Percentiles rank a stretch among this genome's conserved stretches.
phyloP scores from a whole-genome alignment of 129 eudicot species.

The Heracleum sosnowskyi region DNA sequence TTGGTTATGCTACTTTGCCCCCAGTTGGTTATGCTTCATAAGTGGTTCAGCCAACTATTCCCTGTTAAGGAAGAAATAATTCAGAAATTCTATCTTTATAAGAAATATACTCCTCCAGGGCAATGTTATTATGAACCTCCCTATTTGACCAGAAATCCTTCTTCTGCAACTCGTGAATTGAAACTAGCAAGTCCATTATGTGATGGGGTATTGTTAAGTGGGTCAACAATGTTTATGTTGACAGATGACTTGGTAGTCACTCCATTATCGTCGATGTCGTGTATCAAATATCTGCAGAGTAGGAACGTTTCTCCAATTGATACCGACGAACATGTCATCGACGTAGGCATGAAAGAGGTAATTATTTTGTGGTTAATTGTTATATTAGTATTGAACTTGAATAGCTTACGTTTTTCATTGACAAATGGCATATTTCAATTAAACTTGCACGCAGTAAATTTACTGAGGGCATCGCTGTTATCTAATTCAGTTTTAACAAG shows the following conservation, averaged over 20 bases:
- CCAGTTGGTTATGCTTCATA: constrained; percentile 16
- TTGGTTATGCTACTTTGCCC: constrained; percentile 24
- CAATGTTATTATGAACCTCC: rapidly evolving
- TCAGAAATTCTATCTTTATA: background rate
- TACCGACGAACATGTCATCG: constrained; percentile 26
- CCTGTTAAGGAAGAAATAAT: constrained; percentile 3
- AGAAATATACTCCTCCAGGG: background rate
- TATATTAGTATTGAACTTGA: background rate
- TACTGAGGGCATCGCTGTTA: background rate
- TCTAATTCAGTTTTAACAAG: background rate
- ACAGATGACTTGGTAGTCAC: constrained; percentile 30
- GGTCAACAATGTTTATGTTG: constrained; percentile 16
- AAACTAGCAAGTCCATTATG: background rate
- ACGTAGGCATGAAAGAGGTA: constrained; percentile 20
- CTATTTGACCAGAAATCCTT: background rate
- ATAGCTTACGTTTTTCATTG: too few species aligned
- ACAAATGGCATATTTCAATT: constrained; percentile 17
- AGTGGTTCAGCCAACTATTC: constrained; percentile 23
- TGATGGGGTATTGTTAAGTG: background rate
- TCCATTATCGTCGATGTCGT: constrained; percentile 15
- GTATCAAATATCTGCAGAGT: constrained; percentile 18
- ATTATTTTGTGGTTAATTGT: background rate
- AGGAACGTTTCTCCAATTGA: constrained; percentile 22
- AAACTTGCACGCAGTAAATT: background rate
- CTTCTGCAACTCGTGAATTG: background rate